These are phyloP conservation scores for Calonectria ilicicola DNA, from an alignment of 2,329 filamentous ascomycete species.

Conservation along the genomic window DNA sequence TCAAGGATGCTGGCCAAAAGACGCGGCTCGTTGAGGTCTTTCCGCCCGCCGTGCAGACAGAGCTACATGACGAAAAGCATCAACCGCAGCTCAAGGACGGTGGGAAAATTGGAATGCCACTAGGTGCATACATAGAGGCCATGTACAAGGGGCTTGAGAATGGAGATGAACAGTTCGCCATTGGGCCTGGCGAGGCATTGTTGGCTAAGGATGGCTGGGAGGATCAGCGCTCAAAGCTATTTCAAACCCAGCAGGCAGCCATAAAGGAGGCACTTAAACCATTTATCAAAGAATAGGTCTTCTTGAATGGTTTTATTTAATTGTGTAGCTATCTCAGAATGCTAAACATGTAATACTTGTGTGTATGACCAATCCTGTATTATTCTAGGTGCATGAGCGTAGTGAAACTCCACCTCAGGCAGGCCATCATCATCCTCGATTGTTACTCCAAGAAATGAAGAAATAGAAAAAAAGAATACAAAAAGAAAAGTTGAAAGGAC, in stretches of 20 bases:
- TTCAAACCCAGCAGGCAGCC: constrained; percentile 23
- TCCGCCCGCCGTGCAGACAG: constrained; percentile 39
- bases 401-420: background rate
- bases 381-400: background rate
- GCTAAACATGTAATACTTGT: no score
- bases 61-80: constrained; percentile 33
- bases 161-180: constrained; percentile 32
- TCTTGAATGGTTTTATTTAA: no score
- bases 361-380: background rate
- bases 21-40: constrained; percentile 37
- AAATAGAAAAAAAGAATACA: background rate
- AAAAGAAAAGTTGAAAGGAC: background rate
- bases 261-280: constrained; percentile 5
- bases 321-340: background rate
- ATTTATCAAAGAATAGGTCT: background rate
- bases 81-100: constrained; percentile 30
- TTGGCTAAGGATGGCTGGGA: constrained; percentile 32
- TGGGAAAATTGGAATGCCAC: constrained; percentile 47
- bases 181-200: constrained; percentile 29
- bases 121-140: constrained; percentile 56
- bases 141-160: constrained; percentile 25
- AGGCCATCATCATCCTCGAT: background rate
- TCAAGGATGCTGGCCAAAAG: constrained; percentile 25
- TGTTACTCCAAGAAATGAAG: background rate
- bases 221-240: constrained; percentile 25